Base-by-base conservation (phyloP, 129 eudicot genomes). In the Saposhnikovia divaricata region DNA sequence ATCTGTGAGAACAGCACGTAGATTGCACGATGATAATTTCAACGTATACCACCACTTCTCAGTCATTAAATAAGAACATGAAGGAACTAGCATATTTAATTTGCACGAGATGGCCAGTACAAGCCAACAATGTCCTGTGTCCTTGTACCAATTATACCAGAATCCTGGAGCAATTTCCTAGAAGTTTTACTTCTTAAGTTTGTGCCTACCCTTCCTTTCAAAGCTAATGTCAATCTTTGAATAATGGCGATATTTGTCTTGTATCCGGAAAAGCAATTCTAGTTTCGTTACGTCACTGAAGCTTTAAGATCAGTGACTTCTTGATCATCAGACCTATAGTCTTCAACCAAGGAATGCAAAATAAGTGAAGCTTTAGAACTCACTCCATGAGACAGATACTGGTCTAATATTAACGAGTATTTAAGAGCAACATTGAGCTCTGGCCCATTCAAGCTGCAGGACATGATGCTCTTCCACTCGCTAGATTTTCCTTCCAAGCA, bases 401-500 rank as follows among this genome's bases (percentile, higher is more conserved):
- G 87, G 28, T 85, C 87, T 19, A 92, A 84, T 69, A 84, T 25
- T 42, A 74, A 81, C 46, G 86, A 85, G 82, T 90, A 90, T 82
- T 82, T 89, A 47, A 86, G 51, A 79, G 97, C 94, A 81, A 78
- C 77, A 31, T 68, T 25, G 31, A 90, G 89, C 63, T 92, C 90
- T 10, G 83, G 68, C 44, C 90, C 94, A 86, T 82, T 85, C 66
- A 92, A 76, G 42, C 82, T 78, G 86, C 81, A 91, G 16, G 93
- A 75, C 14, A 90, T 72, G 47, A 92, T 74, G 72, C 25, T 85
- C 65, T 81, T 88, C 98, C 98, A 95, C 79, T 95, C 94, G 57
- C 83, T 83, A 11, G 88, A 83, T 79, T 87, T 90, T 70, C 97
- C 96, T 86, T 89, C 95, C 76, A 87, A 81, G 81, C 94, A 92